Conservation (phyloP, 805 yeast species). For the Kodamaea neixiangensis region DNA sequence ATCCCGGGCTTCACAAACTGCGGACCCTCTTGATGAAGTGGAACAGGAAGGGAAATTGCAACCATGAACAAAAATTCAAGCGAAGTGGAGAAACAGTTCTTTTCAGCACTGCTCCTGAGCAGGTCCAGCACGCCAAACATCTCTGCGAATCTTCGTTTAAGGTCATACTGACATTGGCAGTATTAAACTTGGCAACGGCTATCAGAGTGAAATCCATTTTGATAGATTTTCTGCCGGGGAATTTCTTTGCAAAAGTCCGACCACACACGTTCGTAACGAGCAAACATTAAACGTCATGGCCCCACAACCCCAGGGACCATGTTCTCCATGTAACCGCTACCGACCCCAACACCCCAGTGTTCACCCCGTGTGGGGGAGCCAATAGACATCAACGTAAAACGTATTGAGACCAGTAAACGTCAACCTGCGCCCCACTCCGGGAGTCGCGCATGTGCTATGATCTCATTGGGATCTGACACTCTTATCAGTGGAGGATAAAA, state of each 20-base stretch:
- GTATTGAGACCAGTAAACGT: background rate
- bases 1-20: background rate
- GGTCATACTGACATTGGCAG: background rate
- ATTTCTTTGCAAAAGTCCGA: background rate
- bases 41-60: background rate
- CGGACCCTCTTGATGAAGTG: background rate
- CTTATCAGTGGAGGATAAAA: background rate
- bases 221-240: background rate
- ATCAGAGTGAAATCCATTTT: background rate
- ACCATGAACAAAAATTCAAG: background rate
- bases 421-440: background rate
- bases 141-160: background rate
- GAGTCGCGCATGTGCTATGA: background rate
- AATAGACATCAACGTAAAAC: background rate
- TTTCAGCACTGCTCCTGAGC: background rate
- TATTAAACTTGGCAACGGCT: background rate
- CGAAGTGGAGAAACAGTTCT: background rate
- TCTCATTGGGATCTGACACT: background rate
- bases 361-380: background rate
- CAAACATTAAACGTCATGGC: background rate
- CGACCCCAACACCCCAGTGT: background rate
- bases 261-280: background rate
- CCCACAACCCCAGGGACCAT: background rate
- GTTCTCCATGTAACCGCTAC: background rate
- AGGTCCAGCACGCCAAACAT: background rate